A percentile compares a stretch with the other conserved stretches of the same genome.
Evolutionary conservation across 2,329 filamentous ascomycete genomes (phyloP).

Genomic region (Sporothrix pseudoabietina): DNA sequence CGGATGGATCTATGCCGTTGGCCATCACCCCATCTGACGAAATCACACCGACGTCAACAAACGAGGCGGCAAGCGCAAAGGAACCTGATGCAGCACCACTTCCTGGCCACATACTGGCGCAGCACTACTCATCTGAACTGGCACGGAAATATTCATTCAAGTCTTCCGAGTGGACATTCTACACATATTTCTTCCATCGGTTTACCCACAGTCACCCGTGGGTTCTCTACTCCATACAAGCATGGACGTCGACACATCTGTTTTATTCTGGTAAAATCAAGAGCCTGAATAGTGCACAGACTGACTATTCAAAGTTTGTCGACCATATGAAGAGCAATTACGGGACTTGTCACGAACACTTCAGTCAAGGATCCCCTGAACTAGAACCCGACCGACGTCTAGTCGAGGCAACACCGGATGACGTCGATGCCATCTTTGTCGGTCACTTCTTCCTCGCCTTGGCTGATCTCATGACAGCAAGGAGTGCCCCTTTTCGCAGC

Average conservation of each 20-base stretch:
- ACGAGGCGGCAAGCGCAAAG: not conserved
- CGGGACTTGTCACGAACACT: not conserved
- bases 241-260: constrained; percentile 18
- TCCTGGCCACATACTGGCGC: constrained; percentile 5
- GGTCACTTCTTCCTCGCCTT: constrained; percentile 20
- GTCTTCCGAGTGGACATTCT: constrained; percentile 17
- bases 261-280: constrained; percentile 10
- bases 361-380: no score
- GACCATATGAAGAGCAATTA: not conserved
- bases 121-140: constrained; percentile 16
- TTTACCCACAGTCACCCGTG: constrained; percentile 13
- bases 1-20: not conserved
- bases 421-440: constrained; percentile 21
- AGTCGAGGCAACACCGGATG: not conserved
- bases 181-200: constrained; percentile 24
- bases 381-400: not conserved
- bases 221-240: constrained; percentile 19
- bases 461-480: constrained; percentile 12
- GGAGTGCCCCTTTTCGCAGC: not conserved
- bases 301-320: not conserved
- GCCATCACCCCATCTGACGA: not conserved
- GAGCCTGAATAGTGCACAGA: not conserved
- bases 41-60: not conserved
- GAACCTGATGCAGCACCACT: not conserved
- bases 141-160: constrained; percentile 24